A percentile compares a stretch with the other conserved stretches of the same genome.
Conservation (phyloP, 2,329 filamentous ascomycete genomes). For the Colletotrichum somersetense region DNA sequence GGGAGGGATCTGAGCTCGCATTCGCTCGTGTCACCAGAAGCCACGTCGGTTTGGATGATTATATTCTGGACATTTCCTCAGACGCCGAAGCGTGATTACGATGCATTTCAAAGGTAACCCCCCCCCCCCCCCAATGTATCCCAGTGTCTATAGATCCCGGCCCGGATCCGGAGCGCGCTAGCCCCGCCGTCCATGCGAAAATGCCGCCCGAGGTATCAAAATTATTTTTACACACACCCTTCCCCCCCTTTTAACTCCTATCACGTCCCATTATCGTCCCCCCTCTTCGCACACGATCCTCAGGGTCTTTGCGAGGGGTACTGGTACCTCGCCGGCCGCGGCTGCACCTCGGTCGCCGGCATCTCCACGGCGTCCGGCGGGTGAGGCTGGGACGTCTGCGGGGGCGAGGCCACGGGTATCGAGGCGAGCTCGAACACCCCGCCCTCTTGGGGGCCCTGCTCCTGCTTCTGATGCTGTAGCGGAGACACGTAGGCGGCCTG, state of each 20-base stretch:
- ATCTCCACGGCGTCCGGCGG: constrained; percentile 38
- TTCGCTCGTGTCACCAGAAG: no score
- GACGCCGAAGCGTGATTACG: no score
- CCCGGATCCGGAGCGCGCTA: not conserved
- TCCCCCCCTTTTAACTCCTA: not conserved
- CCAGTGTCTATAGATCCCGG: not conserved
- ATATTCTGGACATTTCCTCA: no score
- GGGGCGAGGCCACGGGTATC: constrained; percentile 11
- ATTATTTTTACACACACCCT: not conserved
- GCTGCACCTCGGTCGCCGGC: constrained; percentile 36
- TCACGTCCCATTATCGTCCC: not conserved
- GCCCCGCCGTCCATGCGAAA: constrained; percentile 1
- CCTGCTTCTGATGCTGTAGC: not conserved
- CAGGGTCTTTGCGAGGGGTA: constrained; percentile 18
- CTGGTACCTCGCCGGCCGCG: not conserved
- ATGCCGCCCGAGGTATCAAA: constrained; percentile 12
- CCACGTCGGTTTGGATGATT: no score
- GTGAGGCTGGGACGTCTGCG: constrained; percentile 3
- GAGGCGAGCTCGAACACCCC: constrained; percentile 42
- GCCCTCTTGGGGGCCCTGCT: not conserved
- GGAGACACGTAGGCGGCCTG: constrained; percentile 20
- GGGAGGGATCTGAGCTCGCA: no score
- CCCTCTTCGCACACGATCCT: not conserved
- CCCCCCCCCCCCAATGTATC: not conserved
- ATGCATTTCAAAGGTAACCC: not conserved